Conservation (phyloP, 305 asterid genomes). For the Fraxinus angustifolia region DNA sequence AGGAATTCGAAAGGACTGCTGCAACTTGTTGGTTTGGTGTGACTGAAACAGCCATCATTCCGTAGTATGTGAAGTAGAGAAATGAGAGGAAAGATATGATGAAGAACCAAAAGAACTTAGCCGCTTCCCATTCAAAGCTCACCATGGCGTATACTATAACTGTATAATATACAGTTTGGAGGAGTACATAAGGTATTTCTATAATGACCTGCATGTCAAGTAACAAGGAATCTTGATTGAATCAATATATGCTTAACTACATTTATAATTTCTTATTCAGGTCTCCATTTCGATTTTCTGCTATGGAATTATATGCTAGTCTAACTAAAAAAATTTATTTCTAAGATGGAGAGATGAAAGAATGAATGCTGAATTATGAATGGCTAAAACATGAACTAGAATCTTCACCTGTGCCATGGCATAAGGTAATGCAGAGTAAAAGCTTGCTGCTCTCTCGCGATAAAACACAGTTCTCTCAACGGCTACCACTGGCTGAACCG, state of each 20-base stretch:
- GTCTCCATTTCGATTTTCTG: not conserved
- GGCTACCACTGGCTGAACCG: constrained; percentile 57
- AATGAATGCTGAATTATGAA: too few relatives aligned
- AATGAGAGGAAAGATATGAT: constrained; percentile 57
- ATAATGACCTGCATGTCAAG: constrained; percentile 38
- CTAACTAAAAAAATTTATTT: not conserved
- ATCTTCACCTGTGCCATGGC: constrained; percentile 62
- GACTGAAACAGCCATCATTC: constrained; percentile 76
- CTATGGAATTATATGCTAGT: not conserved
- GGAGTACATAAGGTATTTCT: constrained; percentile 56
- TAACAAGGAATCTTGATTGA: not conserved
- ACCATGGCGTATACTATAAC: constrained; percentile 64
- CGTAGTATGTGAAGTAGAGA: constrained; percentile 71
- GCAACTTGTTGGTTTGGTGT: constrained; percentile 70
- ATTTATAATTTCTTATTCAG: too few relatives aligned
- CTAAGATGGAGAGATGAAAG: not conserved
- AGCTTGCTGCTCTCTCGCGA: constrained; percentile 64
- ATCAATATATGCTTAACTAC: too few relatives aligned
- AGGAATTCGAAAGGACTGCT: constrained; percentile 57
- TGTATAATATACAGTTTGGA: constrained; percentile 54
- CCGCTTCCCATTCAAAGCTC: constrained; percentile 60
- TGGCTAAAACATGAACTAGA: not conserved
- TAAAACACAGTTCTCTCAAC: constrained; percentile 63
- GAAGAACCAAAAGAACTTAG: constrained; percentile 67
- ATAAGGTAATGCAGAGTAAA: constrained; percentile 64